Conservation (phyloP, 164 flowering plant species). For the Vitis riparia region DNA sequence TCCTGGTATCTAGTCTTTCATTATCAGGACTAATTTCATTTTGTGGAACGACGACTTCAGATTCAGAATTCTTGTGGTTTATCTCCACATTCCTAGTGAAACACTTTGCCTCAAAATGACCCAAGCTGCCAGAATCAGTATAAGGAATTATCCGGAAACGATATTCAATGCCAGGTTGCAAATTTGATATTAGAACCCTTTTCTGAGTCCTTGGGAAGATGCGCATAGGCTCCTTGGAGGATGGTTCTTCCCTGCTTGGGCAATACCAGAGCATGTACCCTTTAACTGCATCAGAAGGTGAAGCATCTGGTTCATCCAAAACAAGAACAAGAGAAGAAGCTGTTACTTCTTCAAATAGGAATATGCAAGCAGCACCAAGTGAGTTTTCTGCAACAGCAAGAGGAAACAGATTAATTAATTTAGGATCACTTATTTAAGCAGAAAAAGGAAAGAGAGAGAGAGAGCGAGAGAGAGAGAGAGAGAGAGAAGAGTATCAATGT, state of each 20-base stretch:
- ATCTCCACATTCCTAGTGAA: constrained; percentile 91
- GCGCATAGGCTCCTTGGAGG: constrained; percentile 58
- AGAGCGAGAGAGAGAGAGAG: too few relatives aligned
- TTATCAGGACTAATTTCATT: constrained; percentile 39
- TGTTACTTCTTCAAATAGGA: constrained; percentile 80
- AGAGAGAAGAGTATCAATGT: too few relatives aligned
- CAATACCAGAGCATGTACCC: constrained; percentile 96
- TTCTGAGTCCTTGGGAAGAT: constrained; percentile 65
- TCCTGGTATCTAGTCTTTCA: constrained; percentile 30
- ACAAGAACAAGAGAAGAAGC: constrained; percentile 72
- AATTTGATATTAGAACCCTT: constrained; percentile 68
- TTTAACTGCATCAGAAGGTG: constrained; percentile 41
- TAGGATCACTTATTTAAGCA: too few relatives aligned
- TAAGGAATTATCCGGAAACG: constrained; percentile 75
- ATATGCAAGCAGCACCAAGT: constrained; percentile 91
- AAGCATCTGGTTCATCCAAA: constrained; percentile 56
- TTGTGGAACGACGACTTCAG: constrained; percentile 37
- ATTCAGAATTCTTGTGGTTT: constrained; percentile 43
- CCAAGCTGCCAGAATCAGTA: constrained; percentile 77
- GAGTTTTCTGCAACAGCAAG: constrained; percentile 59
- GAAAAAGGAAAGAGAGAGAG: too few relatives aligned
- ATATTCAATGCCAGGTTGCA: constrained; percentile 93
- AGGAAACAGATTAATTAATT: too few relatives aligned
- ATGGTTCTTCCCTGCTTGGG: constrained; percentile 54
- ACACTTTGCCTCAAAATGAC: constrained; percentile 88